Base-by-base conservation (phyloP, 495 filamentous ascomycete genomes). In the Penicillium soppii region DNA sequence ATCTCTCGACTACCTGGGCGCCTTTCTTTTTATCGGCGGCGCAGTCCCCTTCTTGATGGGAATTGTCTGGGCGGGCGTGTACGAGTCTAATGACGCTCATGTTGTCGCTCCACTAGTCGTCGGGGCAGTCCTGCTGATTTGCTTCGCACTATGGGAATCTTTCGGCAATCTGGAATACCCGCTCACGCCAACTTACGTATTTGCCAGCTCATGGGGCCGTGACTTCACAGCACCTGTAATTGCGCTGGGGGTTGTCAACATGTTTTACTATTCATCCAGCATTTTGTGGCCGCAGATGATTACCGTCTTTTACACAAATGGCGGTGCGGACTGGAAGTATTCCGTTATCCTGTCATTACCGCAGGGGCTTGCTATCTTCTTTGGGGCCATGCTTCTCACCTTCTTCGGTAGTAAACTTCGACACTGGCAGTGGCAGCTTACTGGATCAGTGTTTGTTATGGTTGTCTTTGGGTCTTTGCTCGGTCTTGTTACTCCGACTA, bases 201-300 rank as follows among this genome's bases (percentile, higher is more conserved):
- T 64, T 42, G 27, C 57, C 48, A 58, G 57, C 39, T 58, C 57
- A 0, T 58, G 33, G 20, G 61, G 61, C 2, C 51, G 61, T 2
- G 61, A 64, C 32, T 61, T 64, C 40, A 64, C 61, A 0, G 61
- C 61, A 0, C 58, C 61, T 1, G 57, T 55, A 16, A 56, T 64
- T 17, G 61, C 61, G 1, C 42, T 61, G 21, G 57, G 51, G 7
- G 61, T 64, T 13, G 52, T 64, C 37, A 64, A 61, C 39, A 64
- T 64, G 61, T 64, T 64, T 39, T 64, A 64, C 46, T 64, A 61
- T 39, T 64, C 61, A 1, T 61, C 58, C 12, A 64, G 58, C 36
- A 64, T 64, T 30, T 17, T 64, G 33, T 64, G 58, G 57, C 61
- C 61, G 3, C 51, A 61, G 41, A 64, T 64, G 61, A 64, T 53